Evolutionary conservation across 2,329 filamentous ascomycete genomes (phyloP).

Genomic region (Bipolaris gigantea): DNA sequence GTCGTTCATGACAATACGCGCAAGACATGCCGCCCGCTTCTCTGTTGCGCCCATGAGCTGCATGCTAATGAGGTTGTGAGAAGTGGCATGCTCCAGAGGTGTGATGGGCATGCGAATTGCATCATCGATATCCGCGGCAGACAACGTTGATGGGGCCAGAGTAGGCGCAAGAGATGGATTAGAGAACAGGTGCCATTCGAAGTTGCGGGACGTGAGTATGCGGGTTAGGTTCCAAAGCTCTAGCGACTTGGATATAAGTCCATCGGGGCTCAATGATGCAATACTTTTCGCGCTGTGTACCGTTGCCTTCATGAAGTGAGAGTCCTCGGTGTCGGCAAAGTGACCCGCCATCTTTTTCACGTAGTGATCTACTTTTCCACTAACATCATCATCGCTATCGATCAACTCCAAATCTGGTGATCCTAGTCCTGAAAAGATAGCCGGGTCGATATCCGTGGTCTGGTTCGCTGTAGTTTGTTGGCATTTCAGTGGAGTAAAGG

Average conservation of each 20-base stretch:
- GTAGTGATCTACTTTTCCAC: constrained; percentile 57
- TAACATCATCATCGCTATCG: constrained; percentile 56
- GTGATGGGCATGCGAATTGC: constrained; percentile 34
- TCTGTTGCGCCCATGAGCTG: constrained; percentile 60
- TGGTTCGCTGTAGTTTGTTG: constrained; percentile 28
- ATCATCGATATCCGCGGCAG: constrained; percentile 35
- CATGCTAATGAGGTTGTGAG: constrained; percentile 54
- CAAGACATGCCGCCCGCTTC: constrained; percentile 56
- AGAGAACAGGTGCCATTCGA: constrained; percentile 54
- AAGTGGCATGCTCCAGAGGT: constrained; percentile 42
- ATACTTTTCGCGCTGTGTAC: constrained; percentile 43
- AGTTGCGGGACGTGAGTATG: constrained; percentile 54
- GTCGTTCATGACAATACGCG: constrained; percentile 60
- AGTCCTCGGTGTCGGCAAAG: constrained; percentile 55
- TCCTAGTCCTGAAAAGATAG: constrained; percentile 34
- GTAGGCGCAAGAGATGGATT: constrained; percentile 47
- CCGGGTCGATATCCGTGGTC: constrained; percentile 42
- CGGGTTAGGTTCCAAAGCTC: constrained; percentile 61
- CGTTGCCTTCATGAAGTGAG: constrained; percentile 56
- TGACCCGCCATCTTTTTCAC: constrained; percentile 53
- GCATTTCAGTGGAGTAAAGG: constrained; percentile 50
- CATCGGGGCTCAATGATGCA: constrained; percentile 43
- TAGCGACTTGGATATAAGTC: constrained; percentile 54
- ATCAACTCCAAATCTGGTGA: constrained; percentile 50
- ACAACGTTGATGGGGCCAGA: constrained; percentile 37